These are phyloP conservation scores for Pseudovirgaria hyperparasitica DNA, from an alignment of 2,329 filamentous ascomycete genomes.

Conservation along the genomic window DNA sequence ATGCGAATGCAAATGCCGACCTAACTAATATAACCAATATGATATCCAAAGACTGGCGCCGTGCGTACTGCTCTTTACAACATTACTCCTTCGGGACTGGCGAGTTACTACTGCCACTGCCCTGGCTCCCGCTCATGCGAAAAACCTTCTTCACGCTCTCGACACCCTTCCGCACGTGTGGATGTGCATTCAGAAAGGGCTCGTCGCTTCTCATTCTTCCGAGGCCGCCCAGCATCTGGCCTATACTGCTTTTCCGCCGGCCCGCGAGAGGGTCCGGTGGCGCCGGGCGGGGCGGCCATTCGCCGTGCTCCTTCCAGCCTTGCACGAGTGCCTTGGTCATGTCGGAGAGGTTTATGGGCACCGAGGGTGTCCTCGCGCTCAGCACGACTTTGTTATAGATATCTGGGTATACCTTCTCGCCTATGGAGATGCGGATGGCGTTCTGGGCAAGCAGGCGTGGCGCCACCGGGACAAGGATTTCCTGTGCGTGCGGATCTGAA, in stretches of 20 bases:
- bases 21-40: too few relatives aligned
- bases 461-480: slow-evolving; percentile 56
- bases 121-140: slow-evolving; percentile 18
- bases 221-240: slow-evolving; percentile 6
- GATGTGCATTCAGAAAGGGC: slow-evolving; percentile 22
- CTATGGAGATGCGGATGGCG: slow-evolving; percentile 65
- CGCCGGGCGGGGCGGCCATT: slow-evolving; percentile 66
- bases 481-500: slow-evolving; percentile 9
- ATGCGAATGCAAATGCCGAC: too few relatives aligned
- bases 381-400: slow-evolving; percentile 86
- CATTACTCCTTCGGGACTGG: too few relatives aligned
- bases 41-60: too few relatives aligned
- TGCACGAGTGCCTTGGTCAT: slow-evolving; percentile 70
- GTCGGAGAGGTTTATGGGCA: slow-evolving; percentile 77
- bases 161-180: slow-evolving; percentile 30
- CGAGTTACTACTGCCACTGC: not conserved
- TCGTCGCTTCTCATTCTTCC: slow-evolving; percentile 9
- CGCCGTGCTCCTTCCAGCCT: slow-evolving; percentile 85
- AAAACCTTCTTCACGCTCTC: slow-evolving; percentile 33
- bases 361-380: slow-evolving; percentile 66
- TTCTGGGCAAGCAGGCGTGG: slow-evolving; percentile 61
- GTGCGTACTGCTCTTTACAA: too few relatives aligned
- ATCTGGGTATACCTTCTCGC: slow-evolving; percentile 57
- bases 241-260: slow-evolving; percentile 17
- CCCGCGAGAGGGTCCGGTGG: slow-evolving; percentile 33